Evolutionary conservation across 345 rosid species (phyloP).

Genomic region (Citrus glauca): DNA sequence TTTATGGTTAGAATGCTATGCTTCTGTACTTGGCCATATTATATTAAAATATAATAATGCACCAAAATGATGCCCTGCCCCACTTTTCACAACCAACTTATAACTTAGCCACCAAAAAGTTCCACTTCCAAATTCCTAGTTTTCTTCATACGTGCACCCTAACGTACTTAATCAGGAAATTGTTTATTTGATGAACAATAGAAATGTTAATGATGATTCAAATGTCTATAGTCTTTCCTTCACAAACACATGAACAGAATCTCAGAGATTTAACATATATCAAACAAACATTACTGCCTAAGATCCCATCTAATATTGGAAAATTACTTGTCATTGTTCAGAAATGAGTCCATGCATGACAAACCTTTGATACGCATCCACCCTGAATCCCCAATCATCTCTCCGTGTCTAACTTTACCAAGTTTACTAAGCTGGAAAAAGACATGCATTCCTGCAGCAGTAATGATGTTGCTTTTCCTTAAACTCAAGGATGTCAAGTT

Average conservation of each 20-base stretch:
- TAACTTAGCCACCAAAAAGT: neutral
- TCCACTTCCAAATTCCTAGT: neutral
- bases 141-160: neutral
- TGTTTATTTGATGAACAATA: neutral
- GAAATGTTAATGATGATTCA: neutral
- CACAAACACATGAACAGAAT: neutral
- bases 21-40: neutral
- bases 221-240: neutral
- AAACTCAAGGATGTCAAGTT: slow-evolving; percentile 50
- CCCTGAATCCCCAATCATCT: slow-evolving; percentile 47
- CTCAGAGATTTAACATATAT: neutral
- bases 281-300: neutral
- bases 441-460: slow-evolving; percentile 41
- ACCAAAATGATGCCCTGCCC: neutral
- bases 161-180: neutral
- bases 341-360: slow-evolving; percentile 1
- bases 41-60: neutral
- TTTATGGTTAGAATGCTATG: neutral
- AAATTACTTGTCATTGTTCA: neutral
- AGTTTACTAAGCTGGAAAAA: slow-evolving; percentile 40
- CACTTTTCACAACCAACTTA: neutral
- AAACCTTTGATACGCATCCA: slow-evolving; percentile 53
- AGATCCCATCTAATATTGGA: neutral
- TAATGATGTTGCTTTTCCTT: slow-evolving; percentile 35
- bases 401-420: slow-evolving; percentile 56